Percentiles rank a stretch among this genome's conserved stretches.
phyloP scores from a whole-genome alignment of 352 stramenopile species.

The Pythium biforme region DNA sequence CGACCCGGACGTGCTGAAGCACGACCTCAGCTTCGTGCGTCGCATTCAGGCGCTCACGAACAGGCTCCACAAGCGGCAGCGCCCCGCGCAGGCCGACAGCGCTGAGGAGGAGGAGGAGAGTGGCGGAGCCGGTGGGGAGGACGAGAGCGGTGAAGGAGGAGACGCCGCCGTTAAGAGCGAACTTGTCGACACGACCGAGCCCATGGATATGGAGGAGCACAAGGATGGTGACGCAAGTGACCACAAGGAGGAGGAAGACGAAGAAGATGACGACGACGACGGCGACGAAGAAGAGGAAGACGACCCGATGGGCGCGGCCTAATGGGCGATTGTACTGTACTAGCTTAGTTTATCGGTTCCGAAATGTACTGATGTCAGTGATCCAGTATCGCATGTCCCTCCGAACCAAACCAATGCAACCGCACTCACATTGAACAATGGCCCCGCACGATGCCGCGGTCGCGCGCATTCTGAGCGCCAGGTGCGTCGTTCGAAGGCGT shows the following conservation, averaged over 20 bases:
- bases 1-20: conserved; percentile 39
- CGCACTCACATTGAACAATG: too few species aligned
- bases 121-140: neutral
- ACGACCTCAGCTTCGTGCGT: conserved; percentile 60
- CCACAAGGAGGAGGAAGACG: neutral
- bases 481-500: neutral
- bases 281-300: conserved; percentile 1
- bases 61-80: conserved; percentile 38
- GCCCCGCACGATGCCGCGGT: too few species aligned
- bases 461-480: conserved; percentile 22
- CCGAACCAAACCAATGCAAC: too few species aligned
- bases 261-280: neutral
- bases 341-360: neutral
- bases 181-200: neutral
- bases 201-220: conserved; percentile 13
- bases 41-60: conserved; percentile 51
- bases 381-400: too few species aligned
- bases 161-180: neutral
- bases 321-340: neutral
- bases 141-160: too few species aligned
- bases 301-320: neutral
- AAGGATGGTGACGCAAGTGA: conserved; percentile 1
- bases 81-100: conserved; percentile 1
- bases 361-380: too few species aligned
- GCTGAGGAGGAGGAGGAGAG: neutral